Percentiles rank a stretch among this genome's conserved stretches.
phyloP scores from a whole-genome alignment of 2,329 filamentous ascomycete genomes.

The Chrysoporthe deuterocubensis region DNA sequence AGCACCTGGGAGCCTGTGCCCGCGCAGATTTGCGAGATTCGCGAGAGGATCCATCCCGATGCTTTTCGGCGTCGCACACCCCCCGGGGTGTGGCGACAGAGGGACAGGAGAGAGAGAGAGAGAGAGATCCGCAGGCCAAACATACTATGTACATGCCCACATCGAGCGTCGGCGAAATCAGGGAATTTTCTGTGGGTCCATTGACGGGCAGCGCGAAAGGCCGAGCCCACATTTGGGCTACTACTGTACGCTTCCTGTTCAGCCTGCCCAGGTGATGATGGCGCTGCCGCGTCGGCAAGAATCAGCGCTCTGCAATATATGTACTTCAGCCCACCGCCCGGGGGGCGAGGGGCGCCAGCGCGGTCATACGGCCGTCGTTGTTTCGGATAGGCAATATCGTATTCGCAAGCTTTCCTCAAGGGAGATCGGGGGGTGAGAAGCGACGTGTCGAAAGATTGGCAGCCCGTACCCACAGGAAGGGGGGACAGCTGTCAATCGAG shows the following conservation, averaged over 20 bases:
- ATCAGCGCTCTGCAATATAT: conserved; percentile 1
- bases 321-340: not conserved
- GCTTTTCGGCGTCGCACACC: conserved; percentile 17
- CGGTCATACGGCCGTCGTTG: not conserved
- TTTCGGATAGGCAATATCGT: conserved; percentile 1
- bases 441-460: not conserved
- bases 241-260: not conserved
- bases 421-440: conserved; percentile 8
- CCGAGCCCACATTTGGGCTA: not conserved
- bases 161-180: not conserved
- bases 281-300: not conserved
- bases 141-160: not conserved
- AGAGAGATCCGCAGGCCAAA: not conserved
- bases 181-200: conserved; percentile 1
- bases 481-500: not conserved
- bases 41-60: conserved; percentile 26
- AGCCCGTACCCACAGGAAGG: conserved; percentile 7
- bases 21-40: conserved; percentile 25
- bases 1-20: conserved; percentile 19
- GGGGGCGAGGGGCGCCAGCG: not conserved
- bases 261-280: not conserved
- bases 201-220: conserved; percentile 1
- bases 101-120: not conserved
- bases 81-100: conserved; percentile 4
- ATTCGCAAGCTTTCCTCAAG: conserved; percentile 17